Percentiles rank a stretch among this genome's conserved stretches.
phyloP scores from a whole-genome alignment of 352 stramenopile genomes.

The Phytophthora megakarya region DNA sequence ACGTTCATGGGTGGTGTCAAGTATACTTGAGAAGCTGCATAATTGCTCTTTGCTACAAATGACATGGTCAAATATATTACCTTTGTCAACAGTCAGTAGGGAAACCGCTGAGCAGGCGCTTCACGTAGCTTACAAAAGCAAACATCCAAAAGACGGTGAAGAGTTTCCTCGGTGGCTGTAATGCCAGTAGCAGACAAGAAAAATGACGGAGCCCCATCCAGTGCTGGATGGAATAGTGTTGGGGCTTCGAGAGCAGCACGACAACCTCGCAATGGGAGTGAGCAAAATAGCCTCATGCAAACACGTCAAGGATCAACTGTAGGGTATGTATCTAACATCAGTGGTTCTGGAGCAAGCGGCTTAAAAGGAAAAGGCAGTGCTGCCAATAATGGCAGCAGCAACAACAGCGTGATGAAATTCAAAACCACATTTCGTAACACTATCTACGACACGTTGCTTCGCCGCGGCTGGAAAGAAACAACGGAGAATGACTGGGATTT shows the following conservation, averaged over 20 bases:
- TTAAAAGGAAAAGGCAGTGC: constrained; percentile 19
- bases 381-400: constrained; percentile 18
- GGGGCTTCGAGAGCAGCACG: constrained; percentile 25
- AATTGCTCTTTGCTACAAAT: no score
- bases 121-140: background rate
- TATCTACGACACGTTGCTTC: constrained; percentile 91
- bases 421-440: constrained; percentile 93
- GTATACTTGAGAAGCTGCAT: constrained; percentile 70
- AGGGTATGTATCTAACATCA: constrained; percentile 6
- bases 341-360: constrained; percentile 7
- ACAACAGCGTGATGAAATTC: constrained; percentile 49
- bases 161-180: background rate
- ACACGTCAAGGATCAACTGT: constrained; percentile 20
- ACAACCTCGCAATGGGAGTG: constrained; percentile 47
- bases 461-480: constrained; percentile 91
- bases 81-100: constrained; percentile 22
- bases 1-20: constrained; percentile 98
- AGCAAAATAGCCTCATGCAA: constrained; percentile 26
- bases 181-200: constrained; percentile 37
- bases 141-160: background rate
- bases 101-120: constrained; percentile 19
- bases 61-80: constrained; percentile 23
- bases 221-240: constrained; percentile 34
- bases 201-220: constrained; percentile 30
- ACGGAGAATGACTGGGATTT: constrained; percentile 90